Conservation (phyloP, 805 yeast genomes). For the Starmera pachycereana region DNA sequence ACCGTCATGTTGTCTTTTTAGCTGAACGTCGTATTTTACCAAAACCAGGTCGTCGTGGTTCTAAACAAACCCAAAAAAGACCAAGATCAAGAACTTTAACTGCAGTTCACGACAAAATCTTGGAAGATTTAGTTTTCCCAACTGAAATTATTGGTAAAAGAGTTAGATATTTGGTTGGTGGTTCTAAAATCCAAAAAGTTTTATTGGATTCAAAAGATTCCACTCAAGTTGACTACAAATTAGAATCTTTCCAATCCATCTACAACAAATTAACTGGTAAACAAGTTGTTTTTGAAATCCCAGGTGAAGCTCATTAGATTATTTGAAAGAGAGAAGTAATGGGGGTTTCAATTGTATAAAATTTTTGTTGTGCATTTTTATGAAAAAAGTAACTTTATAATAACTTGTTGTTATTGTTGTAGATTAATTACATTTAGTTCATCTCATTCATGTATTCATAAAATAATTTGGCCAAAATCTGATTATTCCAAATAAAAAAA, state of each 20-base stretch:
- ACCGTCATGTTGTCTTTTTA: constrained; percentile 97
- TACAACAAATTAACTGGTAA: constrained; percentile 98
- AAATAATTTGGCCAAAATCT: too few species aligned
- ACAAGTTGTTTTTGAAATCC: constrained; percentile 97
- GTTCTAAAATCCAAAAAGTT: constrained; percentile 96
- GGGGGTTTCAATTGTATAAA: neutral
- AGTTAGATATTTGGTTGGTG: constrained; percentile 98
- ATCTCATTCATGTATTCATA: too few species aligned
- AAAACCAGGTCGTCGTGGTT: constrained; percentile 86
- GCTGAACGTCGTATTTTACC: constrained; percentile 99
- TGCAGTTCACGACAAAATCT: constrained; percentile 96
- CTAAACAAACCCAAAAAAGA: constrained; percentile 95
- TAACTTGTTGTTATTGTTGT: neutral
- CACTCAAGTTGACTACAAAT: constrained; percentile 94
- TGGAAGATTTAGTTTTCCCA: constrained; percentile 99
- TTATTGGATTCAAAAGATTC: constrained; percentile 97
- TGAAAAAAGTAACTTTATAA: neutral
- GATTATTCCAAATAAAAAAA: too few species aligned
- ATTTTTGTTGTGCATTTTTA: neutral
- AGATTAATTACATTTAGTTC: too few species aligned
- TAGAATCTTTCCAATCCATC: constrained; percentile 98
- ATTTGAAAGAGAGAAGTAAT: too few species aligned
- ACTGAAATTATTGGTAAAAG: constrained; percentile 99
- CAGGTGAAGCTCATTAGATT: constrained; percentile 28
- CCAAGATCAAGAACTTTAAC: constrained; percentile 99